Percentiles rank a stretch among this genome's conserved stretches.
phyloP scores from a whole-genome alignment of 495 filamentous ascomycete genomes.

The Cercophora sp. region DNA sequence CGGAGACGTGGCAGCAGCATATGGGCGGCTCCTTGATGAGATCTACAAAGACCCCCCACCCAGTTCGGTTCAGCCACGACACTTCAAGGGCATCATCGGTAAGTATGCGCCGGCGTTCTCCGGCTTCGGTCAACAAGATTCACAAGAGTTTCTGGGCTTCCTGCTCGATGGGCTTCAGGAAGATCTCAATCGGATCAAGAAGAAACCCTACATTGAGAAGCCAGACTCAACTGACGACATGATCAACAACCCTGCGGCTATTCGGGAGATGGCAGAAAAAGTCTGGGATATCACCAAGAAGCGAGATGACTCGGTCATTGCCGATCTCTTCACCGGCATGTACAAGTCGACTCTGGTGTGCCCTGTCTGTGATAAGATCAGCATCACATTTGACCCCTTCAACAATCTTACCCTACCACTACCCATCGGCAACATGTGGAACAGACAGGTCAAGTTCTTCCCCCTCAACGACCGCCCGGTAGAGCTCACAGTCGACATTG shows the following conservation, averaged over 20 bases:
- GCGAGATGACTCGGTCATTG: slow-evolving; percentile 90
- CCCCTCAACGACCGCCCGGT: slow-evolving; percentile 62
- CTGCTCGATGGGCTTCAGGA: slow-evolving; percentile 92
- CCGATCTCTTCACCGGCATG: slow-evolving; percentile 91
- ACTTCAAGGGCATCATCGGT: slow-evolving; percentile 79
- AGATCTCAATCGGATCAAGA: slow-evolving; percentile 86
- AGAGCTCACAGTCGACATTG: slow-evolving; percentile 76
- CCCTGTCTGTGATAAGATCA: slow-evolving; percentile 86
- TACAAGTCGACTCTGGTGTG: slow-evolving; percentile 97
- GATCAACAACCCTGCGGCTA: slow-evolving; percentile 72
- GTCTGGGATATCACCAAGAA: slow-evolving; percentile 90
- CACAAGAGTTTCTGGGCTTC: slow-evolving; percentile 96
- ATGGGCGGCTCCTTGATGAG: slow-evolving; percentile 65
- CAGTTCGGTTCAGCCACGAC: slow-evolving; percentile 62
- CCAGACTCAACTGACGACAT: slow-evolving; percentile 97
- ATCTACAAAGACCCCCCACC: slow-evolving; percentile 64
- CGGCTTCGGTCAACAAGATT: slow-evolving; percentile 94
- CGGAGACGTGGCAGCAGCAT: slow-evolving; percentile 77
- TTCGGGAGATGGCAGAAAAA: slow-evolving; percentile 76
- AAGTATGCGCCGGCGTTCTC: slow-evolving; percentile 79
- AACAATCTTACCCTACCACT: slow-evolving; percentile 89
- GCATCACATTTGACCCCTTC: slow-evolving; percentile 98
- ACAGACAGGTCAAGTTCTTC: slow-evolving; percentile 66
- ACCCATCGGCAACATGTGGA: slow-evolving; percentile 76
- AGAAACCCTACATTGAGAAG: slow-evolving; percentile 97